Evolutionary conservation across 768 basidiomycete species (phyloP), one percentile per base, ranked within the genome.

Genomic region (Lactarius hatsudake): DNA sequence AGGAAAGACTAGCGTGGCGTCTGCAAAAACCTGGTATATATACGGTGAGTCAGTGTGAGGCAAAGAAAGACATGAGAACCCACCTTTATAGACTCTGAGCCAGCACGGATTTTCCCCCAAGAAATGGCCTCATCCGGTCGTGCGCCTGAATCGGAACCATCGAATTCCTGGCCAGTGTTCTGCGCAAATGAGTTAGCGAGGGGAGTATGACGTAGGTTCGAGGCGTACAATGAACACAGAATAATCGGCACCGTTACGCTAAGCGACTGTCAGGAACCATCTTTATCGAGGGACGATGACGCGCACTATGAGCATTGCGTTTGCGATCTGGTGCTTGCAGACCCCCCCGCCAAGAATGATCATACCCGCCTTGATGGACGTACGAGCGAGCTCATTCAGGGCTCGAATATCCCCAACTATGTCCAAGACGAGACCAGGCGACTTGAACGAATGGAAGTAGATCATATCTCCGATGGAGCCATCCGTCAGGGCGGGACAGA

Each of bases 291-390:
- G 40, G 20, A 64, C 10, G 54, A 55, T 13, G 28, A 71, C 85
- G 78, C 66, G 38, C 77, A 98, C 96, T 74, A 99, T 97, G 28
- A 99, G 81, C 97, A 99, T 98, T 1, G 96, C 95, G 74, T 99
- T 99, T n/a, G 96, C 96, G 64, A 99, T 97, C 75, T 99, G 97
- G 75, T 99, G 97, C 76, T 99, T 99, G 81, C 96, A 98, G 12
- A 99, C 95, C 1, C 97, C 97, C 2, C 97, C 97, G 9, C 97
- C 97, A 15, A 98, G 86, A 62, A 99, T 87, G 72, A 99, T 94
- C 96, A 98, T 98, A 2, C 97, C 97, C 23, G 97, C 97, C 78
- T 94, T 96, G 64, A 86, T 87, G 42, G 96, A 91, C 69, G 85
- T 88, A 63, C 97, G 84, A 13, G 91, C 87, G 20, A 93, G 79